Base-by-base conservation (phyloP, 2,329 filamentous ascomycete species). In the Scedosporium aurantiacum region DNA sequence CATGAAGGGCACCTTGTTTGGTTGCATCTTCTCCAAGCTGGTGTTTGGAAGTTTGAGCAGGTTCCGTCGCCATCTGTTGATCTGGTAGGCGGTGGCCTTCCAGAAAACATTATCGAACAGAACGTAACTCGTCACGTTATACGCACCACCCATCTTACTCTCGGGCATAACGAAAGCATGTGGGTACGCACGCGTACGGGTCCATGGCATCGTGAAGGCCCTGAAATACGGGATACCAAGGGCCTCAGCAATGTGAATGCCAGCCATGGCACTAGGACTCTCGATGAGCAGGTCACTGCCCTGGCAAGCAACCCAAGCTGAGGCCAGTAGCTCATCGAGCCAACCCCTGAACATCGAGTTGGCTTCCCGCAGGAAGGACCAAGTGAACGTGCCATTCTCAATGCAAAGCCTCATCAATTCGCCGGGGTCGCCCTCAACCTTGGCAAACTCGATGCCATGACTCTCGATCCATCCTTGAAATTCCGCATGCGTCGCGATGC, bases 171-270 rank as follows among this genome's bases (percentile, higher is more conserved):
- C 88, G 73, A 99, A 99, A 0, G 94, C 94, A 73, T 99, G 94
- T 2, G 94, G 94, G 68, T 99, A 99, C 0, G 93, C 91, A 60
- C 94, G 82, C 16, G 94, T 99, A 57, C 92, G 86, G 0, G 94
- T 96, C 94, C 94, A 99, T 0, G 94, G 94, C 94, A 99, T 99
- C 18, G 91, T 96, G 71, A 99, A 99, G 0, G 92, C 93, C 61
- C 94, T 86, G 77, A 97, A 97, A 73, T 99, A 99, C 0, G 94
- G 94, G 54, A 99, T 95, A 14, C 84, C 81, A 1, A 99, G 80
- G 25, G 91, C 91, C 75, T 99, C 94, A 1, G 94, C 94, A 66
- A 99, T 96, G 72, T 99, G 94, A 60, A 99, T 96, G 27, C 94
- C 94, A 0, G 89, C 91, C 94, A 99, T 99, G 14, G 94, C 91